phyloP scores from a whole-genome alignment of 768 basidiomycete genomes.

The Cyclocybe cylindracea region DNA sequence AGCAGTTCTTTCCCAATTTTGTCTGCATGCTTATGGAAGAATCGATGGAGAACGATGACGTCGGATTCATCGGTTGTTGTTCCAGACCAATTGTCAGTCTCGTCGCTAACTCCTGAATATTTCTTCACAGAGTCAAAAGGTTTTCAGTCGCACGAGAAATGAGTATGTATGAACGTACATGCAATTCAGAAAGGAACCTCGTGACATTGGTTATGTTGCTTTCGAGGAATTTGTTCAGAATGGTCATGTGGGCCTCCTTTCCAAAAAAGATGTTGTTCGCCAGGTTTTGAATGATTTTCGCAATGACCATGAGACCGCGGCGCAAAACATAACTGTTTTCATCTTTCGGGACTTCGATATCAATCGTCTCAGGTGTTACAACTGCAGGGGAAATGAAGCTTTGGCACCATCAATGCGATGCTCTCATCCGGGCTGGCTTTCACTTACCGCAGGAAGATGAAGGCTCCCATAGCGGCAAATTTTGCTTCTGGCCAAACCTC shows the following conservation, averaged over 20 bases:
- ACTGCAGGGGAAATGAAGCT: slow-evolving; percentile 93
- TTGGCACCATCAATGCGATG: neutral
- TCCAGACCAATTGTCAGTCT: slow-evolving; percentile 74
- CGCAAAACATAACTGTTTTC: slow-evolving; percentile 53
- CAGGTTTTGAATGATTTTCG: slow-evolving; percentile 90
- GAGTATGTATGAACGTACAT: slow-evolving; percentile 42
- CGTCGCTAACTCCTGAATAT: slow-evolving; percentile 40
- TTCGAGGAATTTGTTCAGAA: slow-evolving; percentile 73
- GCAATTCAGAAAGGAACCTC: slow-evolving; percentile 73
- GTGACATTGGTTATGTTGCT: slow-evolving; percentile 74
- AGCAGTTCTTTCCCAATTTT: slow-evolving; percentile 87
- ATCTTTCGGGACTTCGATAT: slow-evolving; percentile 75
- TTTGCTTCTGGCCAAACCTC: slow-evolving; percentile 79
- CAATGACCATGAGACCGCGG: slow-evolving; percentile 81
- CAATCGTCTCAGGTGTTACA: slow-evolving; percentile 82
- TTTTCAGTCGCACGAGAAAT: neutral
- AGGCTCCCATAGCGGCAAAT: slow-evolving; percentile 83
- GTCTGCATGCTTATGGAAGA: slow-evolving; percentile 82
- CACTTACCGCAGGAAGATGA: slow-evolving; percentile 81
- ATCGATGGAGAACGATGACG: slow-evolving; percentile 79
- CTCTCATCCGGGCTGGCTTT: neutral
- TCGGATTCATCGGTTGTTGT: slow-evolving; percentile 85
- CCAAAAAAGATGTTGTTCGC: slow-evolving; percentile 95
- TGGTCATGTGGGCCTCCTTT: slow-evolving; percentile 85
- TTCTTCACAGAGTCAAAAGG: slow-evolving; percentile 26